Conservation (phyloP, 179 eudicot species). For the Patellifolia procumbens region DNA sequence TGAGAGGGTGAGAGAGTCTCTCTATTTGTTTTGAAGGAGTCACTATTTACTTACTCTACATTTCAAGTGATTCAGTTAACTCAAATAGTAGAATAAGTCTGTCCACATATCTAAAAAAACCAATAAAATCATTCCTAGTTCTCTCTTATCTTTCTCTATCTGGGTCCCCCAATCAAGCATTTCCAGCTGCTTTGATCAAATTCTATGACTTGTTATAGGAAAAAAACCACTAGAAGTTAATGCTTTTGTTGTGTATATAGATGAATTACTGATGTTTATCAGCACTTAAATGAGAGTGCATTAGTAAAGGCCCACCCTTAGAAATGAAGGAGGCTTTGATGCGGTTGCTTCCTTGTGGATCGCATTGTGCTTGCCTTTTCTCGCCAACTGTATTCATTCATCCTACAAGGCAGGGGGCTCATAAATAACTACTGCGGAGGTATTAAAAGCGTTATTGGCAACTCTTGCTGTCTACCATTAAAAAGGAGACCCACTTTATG, state of each 20-base stretch:
- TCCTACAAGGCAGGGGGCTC: slow-evolving; percentile 28
- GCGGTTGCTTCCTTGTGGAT: slow-evolving; percentile 25
- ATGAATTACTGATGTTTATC: slow-evolving; percentile 11
- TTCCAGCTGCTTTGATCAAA: slow-evolving; percentile 17
- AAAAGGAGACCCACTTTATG: slow-evolving; percentile 27
- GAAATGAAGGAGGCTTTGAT: slow-evolving; percentile 8
- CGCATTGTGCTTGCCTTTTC: slow-evolving; percentile 28
- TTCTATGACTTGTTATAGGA: neutral
- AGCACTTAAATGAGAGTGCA: slow-evolving; percentile 4
- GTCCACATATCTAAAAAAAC: too few species aligned
- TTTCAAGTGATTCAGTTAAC: too few species aligned
- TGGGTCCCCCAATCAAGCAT: neutral
- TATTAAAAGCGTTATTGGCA: slow-evolving; percentile 31
- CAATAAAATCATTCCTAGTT: neutral
- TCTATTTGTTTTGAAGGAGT: neutral
- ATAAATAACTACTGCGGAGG: slow-evolving; percentile 26
- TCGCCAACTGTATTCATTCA: slow-evolving; percentile 40
- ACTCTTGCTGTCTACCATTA: slow-evolving; percentile 30
- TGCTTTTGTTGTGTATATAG: slow-evolving; percentile 16
- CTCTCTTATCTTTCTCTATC: neutral
- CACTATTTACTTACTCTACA: too few species aligned
- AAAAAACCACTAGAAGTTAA: neutral
- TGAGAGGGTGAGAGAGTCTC: too few species aligned
- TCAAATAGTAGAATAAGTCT: too few species aligned
- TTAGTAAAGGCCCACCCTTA: neutral